phyloP scores from a whole-genome alignment of 768 basidiomycete species.

The Psilocybe tampanensis region DNA sequence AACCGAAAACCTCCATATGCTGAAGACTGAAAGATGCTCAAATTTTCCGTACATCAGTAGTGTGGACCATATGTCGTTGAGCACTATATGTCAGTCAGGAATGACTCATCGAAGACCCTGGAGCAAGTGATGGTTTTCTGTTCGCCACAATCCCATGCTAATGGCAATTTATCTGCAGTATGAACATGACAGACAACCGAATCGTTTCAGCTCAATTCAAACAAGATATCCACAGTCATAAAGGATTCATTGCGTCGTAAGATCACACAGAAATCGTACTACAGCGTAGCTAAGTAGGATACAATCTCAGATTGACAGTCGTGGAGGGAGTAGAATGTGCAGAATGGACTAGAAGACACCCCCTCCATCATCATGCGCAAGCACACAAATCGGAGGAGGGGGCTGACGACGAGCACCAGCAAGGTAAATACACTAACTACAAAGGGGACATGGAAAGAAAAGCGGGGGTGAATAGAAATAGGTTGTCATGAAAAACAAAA shows the following conservation, averaged over 20 bases:
- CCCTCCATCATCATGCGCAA: conserved; percentile 16
- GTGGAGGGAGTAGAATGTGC: conserved; percentile 17
- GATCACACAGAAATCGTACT: conserved; percentile 48
- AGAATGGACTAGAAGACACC: conserved; percentile 12
- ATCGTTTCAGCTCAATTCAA: too few species aligned
- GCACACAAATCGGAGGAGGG: conserved; percentile 16
- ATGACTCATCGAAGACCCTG: too few species aligned
- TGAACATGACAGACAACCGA: too few species aligned
- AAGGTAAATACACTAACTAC: conserved; percentile 3
- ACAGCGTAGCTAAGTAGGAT: conserved; percentile 41
- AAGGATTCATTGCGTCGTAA: conserved; percentile 42
- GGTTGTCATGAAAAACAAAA: conserved; percentile 9
- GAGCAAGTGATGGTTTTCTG: too few species aligned
- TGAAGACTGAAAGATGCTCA: neutral
- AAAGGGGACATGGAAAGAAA: too few species aligned
- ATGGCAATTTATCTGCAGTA: too few species aligned
- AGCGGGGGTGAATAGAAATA: conserved; percentile 7
- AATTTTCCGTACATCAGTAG: neutral
- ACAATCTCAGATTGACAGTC: conserved; percentile 32
- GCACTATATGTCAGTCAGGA: too few species aligned
- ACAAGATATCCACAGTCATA: neutral
- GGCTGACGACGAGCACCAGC: conserved; percentile 4
- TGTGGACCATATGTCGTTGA: too few species aligned
- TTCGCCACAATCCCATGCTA: too few species aligned
- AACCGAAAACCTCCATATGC: neutral